phyloP scores from a whole-genome alignment of 2,329 filamentous ascomycete genomes.

The Pseudocercospora macadamiae region DNA sequence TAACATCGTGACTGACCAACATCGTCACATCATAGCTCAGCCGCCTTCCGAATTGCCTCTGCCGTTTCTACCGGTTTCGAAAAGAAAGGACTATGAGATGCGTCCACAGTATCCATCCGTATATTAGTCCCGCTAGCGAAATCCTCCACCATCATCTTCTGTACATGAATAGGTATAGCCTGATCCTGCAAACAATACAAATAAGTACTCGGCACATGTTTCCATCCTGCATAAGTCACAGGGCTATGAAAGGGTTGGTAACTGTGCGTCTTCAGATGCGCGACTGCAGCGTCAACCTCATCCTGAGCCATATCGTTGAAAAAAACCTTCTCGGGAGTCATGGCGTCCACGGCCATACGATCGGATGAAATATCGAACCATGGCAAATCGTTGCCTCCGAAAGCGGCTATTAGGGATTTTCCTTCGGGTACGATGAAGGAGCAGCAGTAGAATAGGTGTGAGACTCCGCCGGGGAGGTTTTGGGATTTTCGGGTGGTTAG shows the following conservation, averaged over 20 bases:
- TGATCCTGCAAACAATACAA: constrained; percentile 45
- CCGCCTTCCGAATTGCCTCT: constrained; percentile 24
- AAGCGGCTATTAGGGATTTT: constrained; percentile 22
- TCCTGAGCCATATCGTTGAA: constrained; percentile 24
- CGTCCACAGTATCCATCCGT: constrained; percentile 27
- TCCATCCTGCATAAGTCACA: constrained; percentile 42
- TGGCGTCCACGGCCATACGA: constrained; percentile 10
- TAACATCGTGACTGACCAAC: no score
- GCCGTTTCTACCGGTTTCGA: constrained; percentile 30
- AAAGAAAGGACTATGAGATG: constrained; percentile 35
- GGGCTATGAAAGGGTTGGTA: constrained; percentile 16
- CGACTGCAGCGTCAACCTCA: constrained; percentile 8
- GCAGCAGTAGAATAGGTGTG: constrained; percentile 31
- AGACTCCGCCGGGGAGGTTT: constrained; percentile 29
- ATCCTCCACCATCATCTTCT: constrained; percentile 42
- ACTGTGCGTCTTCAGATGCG: constrained; percentile 12
- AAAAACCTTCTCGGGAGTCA: constrained; percentile 18
- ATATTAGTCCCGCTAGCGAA: constrained; percentile 24
- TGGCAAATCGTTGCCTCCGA: constrained; percentile 16
- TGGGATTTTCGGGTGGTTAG: constrained; percentile 12
- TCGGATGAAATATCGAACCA: constrained; percentile 20
- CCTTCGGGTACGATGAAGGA: constrained; percentile 30
- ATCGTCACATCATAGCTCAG: no score
- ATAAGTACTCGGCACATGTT: constrained; percentile 45
- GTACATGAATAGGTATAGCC: constrained; percentile 42